Conservation (phyloP, 1,284 basidiomycete genomes). For the Moniliophthora roreri region DNA sequence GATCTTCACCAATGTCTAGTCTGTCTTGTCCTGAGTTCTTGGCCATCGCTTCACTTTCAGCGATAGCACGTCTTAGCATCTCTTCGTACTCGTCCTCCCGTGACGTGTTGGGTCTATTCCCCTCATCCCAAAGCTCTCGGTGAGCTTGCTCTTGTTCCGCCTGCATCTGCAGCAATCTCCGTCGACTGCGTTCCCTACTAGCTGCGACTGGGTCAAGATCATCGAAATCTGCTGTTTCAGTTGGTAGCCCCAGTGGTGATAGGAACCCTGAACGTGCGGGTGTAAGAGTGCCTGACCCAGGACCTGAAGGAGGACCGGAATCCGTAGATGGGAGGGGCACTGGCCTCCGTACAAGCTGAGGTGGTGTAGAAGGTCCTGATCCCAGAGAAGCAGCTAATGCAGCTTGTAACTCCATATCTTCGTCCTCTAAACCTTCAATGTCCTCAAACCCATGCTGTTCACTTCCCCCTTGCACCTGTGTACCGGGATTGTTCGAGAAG, state of each 20-base stretch:
- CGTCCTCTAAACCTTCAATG: slow-evolving; percentile 63
- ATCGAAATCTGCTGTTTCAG: slow-evolving; percentile 24
- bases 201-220: slow-evolving; percentile 61
- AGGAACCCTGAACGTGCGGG: slow-evolving; percentile 15
- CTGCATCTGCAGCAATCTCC: slow-evolving; percentile 64
- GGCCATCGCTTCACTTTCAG: slow-evolving; percentile 60
- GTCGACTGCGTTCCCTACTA: slow-evolving; percentile 63
- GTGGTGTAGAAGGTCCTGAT: slow-evolving; percentile 22
- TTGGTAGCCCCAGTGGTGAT: slow-evolving; percentile 18
- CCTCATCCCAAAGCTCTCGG: slow-evolving; percentile 54
- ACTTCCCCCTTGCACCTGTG: background rate
- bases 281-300: slow-evolving; percentile 19
- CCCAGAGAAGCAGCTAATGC: slow-evolving; percentile 77
- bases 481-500: background rate
- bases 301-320: slow-evolving; percentile 9
- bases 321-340: slow-evolving; percentile 10
- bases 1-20: slow-evolving; percentile 35
- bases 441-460: slow-evolving; percentile 15
- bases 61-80: slow-evolving; percentile 61
- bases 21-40: slow-evolving; percentile 30
- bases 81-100: slow-evolving; percentile 57
- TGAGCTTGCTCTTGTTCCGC: slow-evolving; percentile 70
- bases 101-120: slow-evolving; percentile 27
- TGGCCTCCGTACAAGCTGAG: slow-evolving; percentile 15
- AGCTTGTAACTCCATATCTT: slow-evolving; percentile 85